Conservation (phyloP, 805 yeast genomes). For the Komagataella pastoris region DNA sequence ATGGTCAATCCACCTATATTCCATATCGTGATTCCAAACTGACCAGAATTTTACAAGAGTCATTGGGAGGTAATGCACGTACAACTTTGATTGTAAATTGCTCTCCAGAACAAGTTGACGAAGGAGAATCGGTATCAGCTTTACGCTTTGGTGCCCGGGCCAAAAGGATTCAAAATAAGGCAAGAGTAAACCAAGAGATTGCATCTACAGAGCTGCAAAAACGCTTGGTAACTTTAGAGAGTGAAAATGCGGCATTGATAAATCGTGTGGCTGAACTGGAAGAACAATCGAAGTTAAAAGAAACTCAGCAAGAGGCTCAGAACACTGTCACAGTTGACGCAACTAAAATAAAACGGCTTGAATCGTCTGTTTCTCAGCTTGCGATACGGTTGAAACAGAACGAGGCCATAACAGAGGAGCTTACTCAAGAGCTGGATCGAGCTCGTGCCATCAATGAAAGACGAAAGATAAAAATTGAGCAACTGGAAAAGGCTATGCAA, state of each 20-base stretch:
- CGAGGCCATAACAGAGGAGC: slow-evolving; percentile 13
- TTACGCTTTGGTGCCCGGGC: slow-evolving; percentile 67
- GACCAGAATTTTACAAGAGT: slow-evolving; percentile 66
- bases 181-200: slow-evolving; percentile 49
- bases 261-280: slow-evolving; percentile 1
- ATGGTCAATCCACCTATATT: slow-evolving; percentile 46
- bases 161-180: slow-evolving; percentile 49
- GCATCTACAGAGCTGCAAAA: slow-evolving; percentile 32
- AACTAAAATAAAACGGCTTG: not conserved
- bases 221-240: slow-evolving; percentile 2
- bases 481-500: slow-evolving; percentile 33
- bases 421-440: slow-evolving; percentile 41
- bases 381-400: not conserved
- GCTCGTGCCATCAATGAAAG: slow-evolving; percentile 43
- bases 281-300: not conserved
- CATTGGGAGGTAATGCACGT: slow-evolving; percentile 72
- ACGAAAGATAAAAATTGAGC: slow-evolving; percentile 41
- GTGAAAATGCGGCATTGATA: not conserved
- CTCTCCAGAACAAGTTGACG: slow-evolving; percentile 46
- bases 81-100: slow-evolving; percentile 66
- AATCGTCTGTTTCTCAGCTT: not conserved
- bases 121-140: slow-evolving; percentile 55
- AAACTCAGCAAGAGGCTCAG: not conserved
- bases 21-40: slow-evolving; percentile 73
- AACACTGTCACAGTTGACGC: not conserved